Percentiles rank a stretch among this genome's conserved stretches.
These are phyloP conservation scores for Hypoxylon sp. DNA, from an alignment of 2,329 filamentous ascomycete genomes.

Conservation along the genomic window DNA sequence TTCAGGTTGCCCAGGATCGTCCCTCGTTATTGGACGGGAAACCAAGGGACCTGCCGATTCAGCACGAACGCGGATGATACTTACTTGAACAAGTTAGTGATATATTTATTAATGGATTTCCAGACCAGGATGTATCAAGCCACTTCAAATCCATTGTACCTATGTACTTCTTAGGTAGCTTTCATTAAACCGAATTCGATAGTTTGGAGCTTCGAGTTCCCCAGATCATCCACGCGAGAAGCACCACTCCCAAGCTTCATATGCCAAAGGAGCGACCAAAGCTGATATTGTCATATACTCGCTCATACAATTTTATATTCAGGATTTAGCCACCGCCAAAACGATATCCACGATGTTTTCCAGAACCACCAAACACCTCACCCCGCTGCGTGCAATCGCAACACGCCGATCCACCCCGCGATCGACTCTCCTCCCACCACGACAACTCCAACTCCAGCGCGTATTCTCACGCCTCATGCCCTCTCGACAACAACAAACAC, in stretches of 20 bases:
- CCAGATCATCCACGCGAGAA: no score
- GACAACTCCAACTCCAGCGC: constrained; percentile 10
- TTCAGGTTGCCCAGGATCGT: no score
- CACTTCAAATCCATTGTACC: constrained; percentile 3
- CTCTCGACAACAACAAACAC: constrained; percentile 21
- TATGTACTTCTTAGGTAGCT: no score
- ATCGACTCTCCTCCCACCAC: constrained; percentile 1
- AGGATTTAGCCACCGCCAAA: no score
- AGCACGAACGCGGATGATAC: constrained; percentile 11
- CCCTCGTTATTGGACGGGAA: no score
- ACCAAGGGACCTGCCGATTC: constrained; percentile 26
- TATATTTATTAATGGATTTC: constrained; percentile 6
- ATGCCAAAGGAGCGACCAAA: no score
- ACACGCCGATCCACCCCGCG: constrained; percentile 2
- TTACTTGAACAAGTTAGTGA: constrained; percentile 25
- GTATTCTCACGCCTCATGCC: constrained; percentile 36
- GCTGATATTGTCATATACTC: no score
- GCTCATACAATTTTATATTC: no score
- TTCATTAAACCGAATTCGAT: no score
- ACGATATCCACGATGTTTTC: constrained; percentile 25
- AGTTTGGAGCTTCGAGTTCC: no score
- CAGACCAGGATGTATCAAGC: constrained; percentile 4
- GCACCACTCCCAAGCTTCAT: constrained; percentile 11
- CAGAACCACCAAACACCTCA: constrained; percentile 17
- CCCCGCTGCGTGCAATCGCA: constrained; percentile 27